These are phyloP conservation scores for Magnaporthiopsis incrustans DNA, from an alignment of 2,329 filamentous ascomycete species.

Conservation along the genomic window DNA sequence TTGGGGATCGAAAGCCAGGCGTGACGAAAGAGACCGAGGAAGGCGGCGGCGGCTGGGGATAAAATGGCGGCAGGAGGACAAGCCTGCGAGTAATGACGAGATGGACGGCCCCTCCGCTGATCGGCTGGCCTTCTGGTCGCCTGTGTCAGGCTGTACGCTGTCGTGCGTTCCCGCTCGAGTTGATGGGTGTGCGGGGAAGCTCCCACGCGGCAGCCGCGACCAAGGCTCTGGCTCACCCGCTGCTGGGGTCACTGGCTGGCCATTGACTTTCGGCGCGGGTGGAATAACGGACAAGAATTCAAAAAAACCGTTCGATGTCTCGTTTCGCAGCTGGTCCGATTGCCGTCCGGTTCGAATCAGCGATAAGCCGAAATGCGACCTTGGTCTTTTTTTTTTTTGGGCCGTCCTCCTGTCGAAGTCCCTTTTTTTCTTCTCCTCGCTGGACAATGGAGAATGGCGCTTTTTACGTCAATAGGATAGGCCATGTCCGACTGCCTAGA, in stretches of 20 bases:
- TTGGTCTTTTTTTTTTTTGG: neutral
- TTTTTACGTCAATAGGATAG: neutral
- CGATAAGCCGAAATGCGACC: neutral
- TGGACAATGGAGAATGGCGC: neutral
- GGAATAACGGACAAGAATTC: neutral
- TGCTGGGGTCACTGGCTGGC: constrained; percentile 5
- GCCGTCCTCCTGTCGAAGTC: neutral
- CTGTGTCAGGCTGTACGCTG: neutral
- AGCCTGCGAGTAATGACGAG: neutral
- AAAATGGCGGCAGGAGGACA: neutral
- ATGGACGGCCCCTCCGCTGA: neutral
- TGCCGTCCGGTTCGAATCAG: neutral
- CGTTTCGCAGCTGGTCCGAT: neutral
- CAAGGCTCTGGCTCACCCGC: neutral
- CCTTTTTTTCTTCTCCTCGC: neutral
- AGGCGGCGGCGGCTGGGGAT: neutral
- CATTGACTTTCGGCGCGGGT: constrained; percentile 3
- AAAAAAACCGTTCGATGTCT: neutral
- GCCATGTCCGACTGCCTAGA: constrained; percentile 1
- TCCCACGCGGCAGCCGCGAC: constrained; percentile 9
- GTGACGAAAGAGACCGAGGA: neutral
- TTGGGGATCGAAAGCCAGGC: neutral
- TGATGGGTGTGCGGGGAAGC: constrained; percentile 8
- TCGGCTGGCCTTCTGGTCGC: neutral
- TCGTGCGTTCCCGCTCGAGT: neutral